Conservation (phyloP, 208 protist species). For the Trypanosoma avium region DNA sequence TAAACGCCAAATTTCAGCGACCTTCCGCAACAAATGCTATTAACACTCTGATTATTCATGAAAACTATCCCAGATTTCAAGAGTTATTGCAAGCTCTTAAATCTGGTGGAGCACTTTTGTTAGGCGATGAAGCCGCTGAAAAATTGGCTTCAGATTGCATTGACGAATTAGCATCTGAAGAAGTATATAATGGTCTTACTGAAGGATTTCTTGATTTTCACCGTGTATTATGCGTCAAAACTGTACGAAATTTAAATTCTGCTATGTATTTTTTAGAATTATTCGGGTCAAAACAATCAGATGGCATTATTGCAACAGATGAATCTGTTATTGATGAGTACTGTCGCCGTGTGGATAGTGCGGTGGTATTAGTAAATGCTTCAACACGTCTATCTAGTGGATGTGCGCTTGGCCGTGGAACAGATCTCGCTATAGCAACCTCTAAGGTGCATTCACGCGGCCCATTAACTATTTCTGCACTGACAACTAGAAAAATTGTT, state of each 20-base stretch:
- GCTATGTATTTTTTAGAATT: conserved; percentile 56
- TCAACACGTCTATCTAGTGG: conserved; percentile 57
- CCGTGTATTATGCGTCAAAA: conserved; percentile 46
- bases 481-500: conserved; percentile 50
- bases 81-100: conserved; percentile 50
- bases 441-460: conserved; percentile 56
- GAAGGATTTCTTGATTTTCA: conserved; percentile 35
- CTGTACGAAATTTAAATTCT: conserved; percentile 42
- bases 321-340: conserved; percentile 34
- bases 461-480: conserved; percentile 41
- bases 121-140: conserved; percentile 40
- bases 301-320: conserved; percentile 55
- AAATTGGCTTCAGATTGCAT: conserved; percentile 40
- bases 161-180: conserved; percentile 40
- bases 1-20: conserved; percentile 56
- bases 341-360: conserved; percentile 43
- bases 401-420: conserved; percentile 44
- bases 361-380: conserved; percentile 54
- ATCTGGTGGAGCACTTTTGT: conserved; percentile 30
- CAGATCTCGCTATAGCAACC: conserved; percentile 54
- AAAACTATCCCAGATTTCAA: conserved; percentile 43
- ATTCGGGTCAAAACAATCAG: conserved; percentile 56
- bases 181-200: conserved; percentile 49
- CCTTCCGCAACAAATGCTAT: conserved; percentile 46
- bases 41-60: conserved; percentile 48